Evolutionary conservation across 2,329 filamentous ascomycete species (phyloP).

Genomic region (Aspergillus sclerotialis): DNA sequence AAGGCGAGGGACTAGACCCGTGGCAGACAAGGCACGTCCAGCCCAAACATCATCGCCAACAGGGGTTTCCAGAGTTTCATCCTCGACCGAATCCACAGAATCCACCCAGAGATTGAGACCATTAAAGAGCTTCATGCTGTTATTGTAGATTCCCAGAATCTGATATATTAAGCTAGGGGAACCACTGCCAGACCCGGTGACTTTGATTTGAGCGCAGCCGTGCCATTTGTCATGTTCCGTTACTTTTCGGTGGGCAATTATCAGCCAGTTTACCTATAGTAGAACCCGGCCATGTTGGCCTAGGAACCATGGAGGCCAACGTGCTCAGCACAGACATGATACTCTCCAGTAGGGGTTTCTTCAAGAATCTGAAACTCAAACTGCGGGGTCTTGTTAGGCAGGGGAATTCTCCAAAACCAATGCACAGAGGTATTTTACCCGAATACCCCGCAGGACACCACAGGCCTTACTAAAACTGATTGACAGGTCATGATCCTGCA

Average conservation of each 20-base stretch:
- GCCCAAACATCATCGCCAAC: conserved; percentile 10
- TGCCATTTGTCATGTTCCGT: not conserved
- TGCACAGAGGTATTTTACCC: too few species aligned
- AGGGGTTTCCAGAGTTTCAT: conserved; percentile 8
- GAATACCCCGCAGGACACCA: too few species aligned
- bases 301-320: conserved; percentile 42
- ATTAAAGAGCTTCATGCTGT: conserved; percentile 12
- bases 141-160: conserved; percentile 14
- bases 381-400: too few species aligned
- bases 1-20: too few species aligned
- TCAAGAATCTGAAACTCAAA: conserved; percentile 35
- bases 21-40: too few species aligned
- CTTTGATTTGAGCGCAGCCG: conserved; percentile 33
- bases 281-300: conserved; percentile 38
- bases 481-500: too few species aligned
- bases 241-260: not conserved
- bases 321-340: conserved; percentile 45
- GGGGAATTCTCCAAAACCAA: too few species aligned
- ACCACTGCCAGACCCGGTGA: conserved; percentile 36
- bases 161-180: conserved; percentile 6
- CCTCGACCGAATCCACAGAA: conserved; percentile 4
- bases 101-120: conserved; percentile 12
- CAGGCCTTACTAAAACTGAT: too few species aligned
- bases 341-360: conserved; percentile 40
- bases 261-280: conserved; percentile 40